Evolutionary conservation across 2,329 filamentous ascomycete species (phyloP).

Genomic region (Fusarium chaquense): DNA sequence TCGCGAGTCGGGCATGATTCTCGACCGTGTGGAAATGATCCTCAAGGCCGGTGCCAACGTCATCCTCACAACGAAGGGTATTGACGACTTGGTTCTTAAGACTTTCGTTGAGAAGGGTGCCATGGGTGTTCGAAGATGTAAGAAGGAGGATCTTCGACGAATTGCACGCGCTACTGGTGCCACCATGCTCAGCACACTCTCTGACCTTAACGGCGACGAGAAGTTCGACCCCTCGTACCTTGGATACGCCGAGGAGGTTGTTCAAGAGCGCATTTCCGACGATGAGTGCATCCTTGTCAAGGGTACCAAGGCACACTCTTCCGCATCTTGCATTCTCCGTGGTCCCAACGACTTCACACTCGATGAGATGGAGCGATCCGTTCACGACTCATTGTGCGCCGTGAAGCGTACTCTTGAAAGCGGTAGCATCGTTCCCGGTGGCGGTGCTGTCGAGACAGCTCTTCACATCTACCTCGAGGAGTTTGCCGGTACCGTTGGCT

Average conservation of each 20-base stretch:
- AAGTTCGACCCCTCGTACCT: constrained; percentile 92
- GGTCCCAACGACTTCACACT: constrained; percentile 96
- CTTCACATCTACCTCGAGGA: constrained; percentile 99
- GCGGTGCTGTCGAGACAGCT: constrained; percentile 97
- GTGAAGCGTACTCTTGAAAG: constrained; percentile 98
- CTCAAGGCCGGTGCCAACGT: constrained; percentile 97
- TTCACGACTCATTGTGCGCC: constrained; percentile 95
- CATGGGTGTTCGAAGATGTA: constrained; percentile 95
- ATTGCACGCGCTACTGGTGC: constrained; percentile 97
- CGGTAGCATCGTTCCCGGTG: constrained; percentile 95
- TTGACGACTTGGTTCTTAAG: constrained; percentile 96
- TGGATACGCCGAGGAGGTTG: constrained; percentile 92
- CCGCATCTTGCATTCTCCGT: constrained; percentile 94
- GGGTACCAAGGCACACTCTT: constrained; percentile 93
- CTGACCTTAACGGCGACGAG: constrained; percentile 97
- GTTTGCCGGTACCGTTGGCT: constrained; percentile 96
- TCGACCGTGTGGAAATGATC: constrained; percentile 96
- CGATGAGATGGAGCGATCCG: constrained; percentile 98
- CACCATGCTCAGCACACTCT: constrained; percentile 90
- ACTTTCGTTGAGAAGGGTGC: constrained; percentile 93
- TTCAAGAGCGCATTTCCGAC: constrained; percentile 98
- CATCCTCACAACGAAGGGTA: constrained; percentile 96
- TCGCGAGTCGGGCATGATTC: constrained; percentile 90
- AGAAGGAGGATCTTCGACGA: constrained; percentile 96
- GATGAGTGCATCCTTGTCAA: constrained; percentile 98